Conservation (phyloP, 306 rosid species). For the Quercus alba region DNA sequence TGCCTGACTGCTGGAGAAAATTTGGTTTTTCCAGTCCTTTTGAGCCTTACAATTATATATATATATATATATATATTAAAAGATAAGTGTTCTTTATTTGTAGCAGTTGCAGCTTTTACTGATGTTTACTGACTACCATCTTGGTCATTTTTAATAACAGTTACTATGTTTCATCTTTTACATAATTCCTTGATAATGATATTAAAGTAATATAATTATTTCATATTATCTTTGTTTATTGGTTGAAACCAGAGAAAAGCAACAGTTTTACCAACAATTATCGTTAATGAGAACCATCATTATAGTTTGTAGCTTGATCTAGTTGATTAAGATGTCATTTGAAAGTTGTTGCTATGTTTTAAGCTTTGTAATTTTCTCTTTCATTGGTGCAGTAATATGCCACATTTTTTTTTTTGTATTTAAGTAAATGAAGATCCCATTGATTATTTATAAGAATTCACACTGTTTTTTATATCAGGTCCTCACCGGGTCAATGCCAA, state of each 20-base stretch:
- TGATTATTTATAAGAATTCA: background rate
- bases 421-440: background rate
- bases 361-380: background rate
- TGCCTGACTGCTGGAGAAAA: slow-evolving; percentile 2
- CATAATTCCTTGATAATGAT: background rate
- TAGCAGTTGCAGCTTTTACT: background rate
- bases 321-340: background rate
- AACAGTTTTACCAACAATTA: background rate
- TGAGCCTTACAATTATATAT: background rate
- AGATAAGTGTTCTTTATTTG: background rate
- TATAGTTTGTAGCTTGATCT: background rate
- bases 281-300: background rate
- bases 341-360: background rate
- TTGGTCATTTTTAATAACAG: background rate
- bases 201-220: background rate
- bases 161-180: background rate
- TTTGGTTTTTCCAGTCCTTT: background rate
- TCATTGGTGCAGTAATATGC: background rate
- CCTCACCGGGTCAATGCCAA: slow-evolving; percentile 71
- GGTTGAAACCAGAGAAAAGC: background rate
- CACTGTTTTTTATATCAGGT: slow-evolving; percentile 40
- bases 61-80: background rate
- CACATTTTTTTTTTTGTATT: background rate
- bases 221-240: background rate
- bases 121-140: background rate